Conservation (phyloP, 192 early-diverging fungal genomes). For the Mortierella claussenii region DNA sequence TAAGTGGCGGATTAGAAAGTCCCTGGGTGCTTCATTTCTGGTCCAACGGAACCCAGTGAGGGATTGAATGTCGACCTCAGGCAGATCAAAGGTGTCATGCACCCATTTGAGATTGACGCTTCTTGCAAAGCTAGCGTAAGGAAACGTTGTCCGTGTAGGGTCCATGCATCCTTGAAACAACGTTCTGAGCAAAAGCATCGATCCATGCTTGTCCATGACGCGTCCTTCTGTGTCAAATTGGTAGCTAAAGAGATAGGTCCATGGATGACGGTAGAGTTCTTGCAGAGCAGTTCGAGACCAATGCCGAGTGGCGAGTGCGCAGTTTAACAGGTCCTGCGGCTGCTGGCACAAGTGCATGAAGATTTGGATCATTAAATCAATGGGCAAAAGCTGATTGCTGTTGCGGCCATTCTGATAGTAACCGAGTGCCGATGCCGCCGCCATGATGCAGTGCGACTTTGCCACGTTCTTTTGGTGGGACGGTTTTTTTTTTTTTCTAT, state of each 20-base stretch:
- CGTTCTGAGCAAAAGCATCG: slow-evolving; percentile 44
- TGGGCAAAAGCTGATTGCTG: slow-evolving; percentile 22
- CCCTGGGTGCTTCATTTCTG: slow-evolving; percentile 44
- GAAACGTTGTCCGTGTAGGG: slow-evolving; percentile 22
- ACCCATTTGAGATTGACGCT: slow-evolving; percentile 52
- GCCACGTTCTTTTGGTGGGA: background rate
- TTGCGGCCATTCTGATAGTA: slow-evolving; percentile 7
- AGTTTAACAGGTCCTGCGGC: slow-evolving; percentile 38
- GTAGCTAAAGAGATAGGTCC: slow-evolving; percentile 39
- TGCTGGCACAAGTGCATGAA: slow-evolving; percentile 34
- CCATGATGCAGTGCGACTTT: slow-evolving; percentile 6
- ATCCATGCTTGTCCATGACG: slow-evolving; percentile 46
- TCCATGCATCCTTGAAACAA: slow-evolving; percentile 49
- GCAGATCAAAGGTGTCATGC: slow-evolving; percentile 47
- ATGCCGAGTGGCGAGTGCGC: slow-evolving; percentile 28
- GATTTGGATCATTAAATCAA: slow-evolving; percentile 39
- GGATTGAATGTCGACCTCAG: slow-evolving; percentile 43
- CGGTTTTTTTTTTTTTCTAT: background rate
- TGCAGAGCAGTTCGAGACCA: slow-evolving; percentile 40
- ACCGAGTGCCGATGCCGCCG: background rate
- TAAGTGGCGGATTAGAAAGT: slow-evolving; percentile 43
- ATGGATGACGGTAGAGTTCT: slow-evolving; percentile 50
- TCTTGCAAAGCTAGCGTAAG: slow-evolving; percentile 44
- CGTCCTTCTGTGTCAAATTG: slow-evolving; percentile 45
- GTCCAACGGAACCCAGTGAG: slow-evolving; percentile 48